A percentile compares a stretch with the other conserved stretches of the same genome.
Evolutionary conservation across 257 asterid species (phyloP).

Genomic region (Verbena officinalis): DNA sequence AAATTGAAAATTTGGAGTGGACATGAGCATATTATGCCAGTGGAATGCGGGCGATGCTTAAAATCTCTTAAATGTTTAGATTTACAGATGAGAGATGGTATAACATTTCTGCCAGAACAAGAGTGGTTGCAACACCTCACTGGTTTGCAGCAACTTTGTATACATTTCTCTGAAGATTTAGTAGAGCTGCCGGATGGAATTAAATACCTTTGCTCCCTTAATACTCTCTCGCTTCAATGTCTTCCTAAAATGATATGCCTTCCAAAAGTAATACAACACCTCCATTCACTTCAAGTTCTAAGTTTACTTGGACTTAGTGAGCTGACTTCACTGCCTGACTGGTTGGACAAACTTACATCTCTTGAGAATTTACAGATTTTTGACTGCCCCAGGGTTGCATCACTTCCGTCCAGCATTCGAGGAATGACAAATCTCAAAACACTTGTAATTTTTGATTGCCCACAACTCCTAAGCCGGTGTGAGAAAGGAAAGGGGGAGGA

Average conservation of each 20-base stretch:
- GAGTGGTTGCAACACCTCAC: no score
- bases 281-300: conserved; percentile 4
- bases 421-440: conserved; percentile 26
- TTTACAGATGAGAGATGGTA: no score
- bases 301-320: not conserved
- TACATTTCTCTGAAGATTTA: not conserved
- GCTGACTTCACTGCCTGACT: conserved; percentile 31
- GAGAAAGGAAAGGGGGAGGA: conserved; percentile 38
- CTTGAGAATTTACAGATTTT: not conserved
- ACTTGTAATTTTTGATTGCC: conserved; percentile 7
- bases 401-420: conserved; percentile 29
- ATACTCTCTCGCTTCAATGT: accelerated
- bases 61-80: no score
- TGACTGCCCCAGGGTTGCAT: conserved; percentile 17
- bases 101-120: no score
- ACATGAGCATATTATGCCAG: no score
- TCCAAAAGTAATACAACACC: not conserved
- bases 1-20: no score
- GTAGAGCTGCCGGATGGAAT: conserved; percentile 18
- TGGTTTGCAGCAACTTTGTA: not conserved
- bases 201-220: conserved; percentile 12
- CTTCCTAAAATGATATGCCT: conserved; percentile 20
- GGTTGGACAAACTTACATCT: not conserved
- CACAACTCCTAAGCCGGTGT: conserved; percentile 26
- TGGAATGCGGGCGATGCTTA: no score